Evolutionary conservation across 2,329 filamentous ascomycete species (phyloP), one percentile per base, ranked within the genome.

Genomic region (Hymenoscyphus repandus): DNA sequence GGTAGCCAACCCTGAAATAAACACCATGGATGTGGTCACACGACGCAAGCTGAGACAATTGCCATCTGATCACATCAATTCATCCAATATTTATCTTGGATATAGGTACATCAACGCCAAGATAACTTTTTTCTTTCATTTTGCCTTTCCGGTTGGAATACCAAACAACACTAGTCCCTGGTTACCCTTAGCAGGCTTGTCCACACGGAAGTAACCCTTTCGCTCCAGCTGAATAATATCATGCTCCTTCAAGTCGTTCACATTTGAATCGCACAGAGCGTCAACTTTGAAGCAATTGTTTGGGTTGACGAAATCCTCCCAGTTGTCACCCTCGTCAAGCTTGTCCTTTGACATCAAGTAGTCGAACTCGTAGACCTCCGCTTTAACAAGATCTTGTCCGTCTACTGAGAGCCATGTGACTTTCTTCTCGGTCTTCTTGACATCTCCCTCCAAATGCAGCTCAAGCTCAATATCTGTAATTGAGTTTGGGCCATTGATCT

Each of bases 341-440:
- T 93, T 91, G 68, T 97, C 92, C 77, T 96, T 97, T 53, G 86
- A 95, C 66, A 97, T 86, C 44, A 97, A 79, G 72, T 95, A 92
- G 71, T 96, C 92, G 68, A 96, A 97, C 61, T 96, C 90, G 71
- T 91, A 92, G 10, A 96, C 78, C 70, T 96, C 88, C 18, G 93
- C 84, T 6, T 85, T 83, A 12, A 95, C 77, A 0, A 96, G 78
- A 52, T 86, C 80, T 72, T 92, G 87, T 40, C 80, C 80, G 59
- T 88, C 81, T 0, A 78, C 80, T 1, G 89, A 85, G 43, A 97
- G 74, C 92, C 92, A 97, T 62, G 91, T 96, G 34, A 97, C 82
- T 77, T 97, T 97, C 82, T 96, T 96, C 65, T 90, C 84, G 0
- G 92, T 97, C 66, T 88, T 86, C 77, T 95, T 96, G 69, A 97